Base-by-base conservation (phyloP, 1,284 basidiomycete species). In the Phenoliferia sp. region DNA sequence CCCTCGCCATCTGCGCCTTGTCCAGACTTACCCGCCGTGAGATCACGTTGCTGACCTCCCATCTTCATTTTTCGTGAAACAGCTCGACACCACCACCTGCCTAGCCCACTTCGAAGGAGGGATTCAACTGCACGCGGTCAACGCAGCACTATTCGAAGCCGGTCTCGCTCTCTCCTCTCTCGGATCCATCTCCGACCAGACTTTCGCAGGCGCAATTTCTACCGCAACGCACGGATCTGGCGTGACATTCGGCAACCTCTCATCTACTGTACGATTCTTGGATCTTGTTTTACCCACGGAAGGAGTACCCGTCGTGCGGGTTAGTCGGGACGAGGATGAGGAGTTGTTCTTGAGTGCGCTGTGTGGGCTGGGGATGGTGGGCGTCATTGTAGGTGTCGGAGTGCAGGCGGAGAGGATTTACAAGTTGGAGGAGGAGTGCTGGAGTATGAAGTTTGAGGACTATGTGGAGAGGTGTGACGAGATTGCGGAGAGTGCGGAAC, bases 181-280 rank as follows among this genome's bases (percentile, higher is more conserved):
- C 69, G 96, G 96, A 52, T 95, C 93, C 52, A 98, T 99, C 77
- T 95, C 92, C 50, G 93, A 97, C 79, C 95, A 98, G 80, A 94
- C 94, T 3, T 84, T 99, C 70, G 94, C 86, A n/a, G 95, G 95
- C 36, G 86, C 94, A 71, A 85, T 99, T 76, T 89, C 93, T 15
- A 99, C 96, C 55, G 93, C 93, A 3, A 94, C 94, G 0, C 95
- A 99, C 81, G 95, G 95, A 61, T 88, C 90, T 3, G 95, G 96
- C 36, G 83, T 90, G 69, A 76, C 81, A 54, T 94, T 87, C 79
- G 87, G 88, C 64, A 90, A 93, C 72, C 85, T 99, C 67, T 93
- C 92, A 5, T 88, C 88, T 5, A 86, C 90, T 74, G 91, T 95
- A 50, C 83, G 86, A 66, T 86, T 88, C 6, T 81, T 98, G 66